Percentiles rank a stretch among this genome's conserved stretches.
Evolutionary conservation across 768 basidiomycete species (phyloP).

Genomic region (Termitomyces sp.): DNA sequence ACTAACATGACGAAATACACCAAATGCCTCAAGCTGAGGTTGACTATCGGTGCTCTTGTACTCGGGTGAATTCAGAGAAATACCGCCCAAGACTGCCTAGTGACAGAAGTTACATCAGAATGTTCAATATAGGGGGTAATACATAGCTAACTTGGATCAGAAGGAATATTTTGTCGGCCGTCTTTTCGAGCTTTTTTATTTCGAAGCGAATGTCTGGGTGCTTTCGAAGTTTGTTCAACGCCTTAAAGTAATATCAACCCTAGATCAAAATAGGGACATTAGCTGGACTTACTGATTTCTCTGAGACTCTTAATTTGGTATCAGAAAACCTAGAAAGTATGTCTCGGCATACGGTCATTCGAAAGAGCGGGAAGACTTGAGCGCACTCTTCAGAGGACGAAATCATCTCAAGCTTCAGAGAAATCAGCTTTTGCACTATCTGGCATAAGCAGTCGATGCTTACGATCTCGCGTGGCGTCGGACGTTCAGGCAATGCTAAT

Average conservation of each 20-base stretch:
- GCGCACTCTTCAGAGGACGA: conserved; percentile 66
- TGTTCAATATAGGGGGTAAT: neutral
- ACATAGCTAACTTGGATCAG: conserved; percentile 63
- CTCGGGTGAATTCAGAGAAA: conserved; percentile 67
- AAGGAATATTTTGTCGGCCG: conserved; percentile 77
- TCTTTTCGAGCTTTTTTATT: conserved; percentile 65
- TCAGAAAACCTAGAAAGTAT: conserved; percentile 55
- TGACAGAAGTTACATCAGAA: neutral
- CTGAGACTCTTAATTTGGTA: conserved; percentile 68
- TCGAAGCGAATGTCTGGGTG: conserved; percentile 82
- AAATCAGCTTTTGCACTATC: conserved; percentile 1
- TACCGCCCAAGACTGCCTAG: conserved; percentile 70
- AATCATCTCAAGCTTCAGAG: conserved; percentile 59
- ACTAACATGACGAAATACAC: conserved; percentile 71
- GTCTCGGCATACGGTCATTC: conserved; percentile 1
- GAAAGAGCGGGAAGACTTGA: neutral
- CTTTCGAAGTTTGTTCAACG: conserved; percentile 64
- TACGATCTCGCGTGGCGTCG: conserved; percentile 68
- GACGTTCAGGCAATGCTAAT: conserved; percentile 53
- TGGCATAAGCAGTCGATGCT: conserved; percentile 22
- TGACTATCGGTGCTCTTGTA: conserved; percentile 73
- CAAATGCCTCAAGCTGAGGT: conserved; percentile 64
- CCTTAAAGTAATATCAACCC: conserved; percentile 25
- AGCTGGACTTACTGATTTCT: conserved; percentile 57
- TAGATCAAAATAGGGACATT: neutral